A percentile compares a stretch with the other conserved stretches of the same genome.
These are phyloP conservation scores for Ligustrum vulgare DNA, from an alignment of 257 asterid genomes.

Conservation along the genomic window DNA sequence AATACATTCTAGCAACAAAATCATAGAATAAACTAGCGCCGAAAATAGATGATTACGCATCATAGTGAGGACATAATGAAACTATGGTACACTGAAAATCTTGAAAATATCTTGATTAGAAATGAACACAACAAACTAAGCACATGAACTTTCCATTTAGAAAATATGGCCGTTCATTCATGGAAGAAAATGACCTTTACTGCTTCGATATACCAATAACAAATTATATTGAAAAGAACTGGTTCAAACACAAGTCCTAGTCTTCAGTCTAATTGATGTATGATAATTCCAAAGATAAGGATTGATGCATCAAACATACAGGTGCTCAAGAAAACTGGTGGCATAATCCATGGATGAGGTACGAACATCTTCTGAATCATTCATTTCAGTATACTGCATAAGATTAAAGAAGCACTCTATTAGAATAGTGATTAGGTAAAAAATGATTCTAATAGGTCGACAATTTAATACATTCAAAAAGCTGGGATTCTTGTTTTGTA, in stretches of 20 bases:
- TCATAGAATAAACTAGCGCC: no score
- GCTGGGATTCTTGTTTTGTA: not conserved
- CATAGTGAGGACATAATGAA: not conserved
- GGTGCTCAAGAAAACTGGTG: constrained; percentile 10
- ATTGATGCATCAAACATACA: constrained; percentile 22
- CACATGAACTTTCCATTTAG: not conserved
- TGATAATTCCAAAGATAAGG: constrained; percentile 6
- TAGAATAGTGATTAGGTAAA: constrained; percentile 1
- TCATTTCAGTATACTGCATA: constrained; percentile 44
- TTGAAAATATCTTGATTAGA: not conserved
- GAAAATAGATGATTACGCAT: not conserved
- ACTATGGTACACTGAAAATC: not conserved
- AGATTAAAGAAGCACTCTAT: constrained; percentile 12
- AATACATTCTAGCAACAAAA: not conserved
- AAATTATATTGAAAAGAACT: constrained; percentile 9
- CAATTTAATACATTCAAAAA: not conserved
- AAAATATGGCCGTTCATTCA: not conserved
- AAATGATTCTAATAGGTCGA: not conserved
- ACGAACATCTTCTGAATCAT: constrained; percentile 19
- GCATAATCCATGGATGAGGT: constrained; percentile 1
- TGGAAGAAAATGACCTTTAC: constrained; percentile 11
- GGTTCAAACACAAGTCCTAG: constrained; percentile 10
- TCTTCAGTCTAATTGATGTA: constrained; percentile 7
- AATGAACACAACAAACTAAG: constrained; percentile 4
- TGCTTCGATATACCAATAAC: constrained; percentile 15